Evolutionary conservation across 1,139 yeast genomes (phyloP).

Genomic region (Yamadazyma siamensis): DNA sequence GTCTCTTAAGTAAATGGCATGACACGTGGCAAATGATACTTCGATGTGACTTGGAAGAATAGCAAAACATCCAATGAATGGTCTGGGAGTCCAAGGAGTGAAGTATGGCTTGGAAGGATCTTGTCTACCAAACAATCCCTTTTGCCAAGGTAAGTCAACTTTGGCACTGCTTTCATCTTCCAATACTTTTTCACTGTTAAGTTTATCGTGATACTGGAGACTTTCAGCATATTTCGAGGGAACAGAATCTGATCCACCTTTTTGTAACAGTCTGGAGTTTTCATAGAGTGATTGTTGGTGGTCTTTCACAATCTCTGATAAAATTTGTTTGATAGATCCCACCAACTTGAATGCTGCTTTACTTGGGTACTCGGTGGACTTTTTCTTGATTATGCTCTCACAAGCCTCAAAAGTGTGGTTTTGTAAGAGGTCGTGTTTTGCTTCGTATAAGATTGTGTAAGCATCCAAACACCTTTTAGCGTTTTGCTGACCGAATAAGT

Average conservation of each 20-base stretch:
- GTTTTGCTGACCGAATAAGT: constrained; percentile 20
- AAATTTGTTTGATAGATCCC: constrained; percentile 49
- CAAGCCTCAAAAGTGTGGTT: constrained; percentile 15
- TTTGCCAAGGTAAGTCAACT: constrained; percentile 71
- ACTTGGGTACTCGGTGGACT: constrained; percentile 34
- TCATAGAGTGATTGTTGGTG: constrained; percentile 46
- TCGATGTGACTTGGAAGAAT: constrained; percentile 90
- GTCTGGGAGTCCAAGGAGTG: constrained; percentile 96
- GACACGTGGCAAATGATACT: constrained; percentile 85
- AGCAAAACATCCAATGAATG: constrained; percentile 89
- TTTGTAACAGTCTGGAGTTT: constrained; percentile 23
- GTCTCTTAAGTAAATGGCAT: constrained; percentile 91
- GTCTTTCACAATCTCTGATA: constrained; percentile 51
- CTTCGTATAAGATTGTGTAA: constrained; percentile 24
- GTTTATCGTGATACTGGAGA: constrained; percentile 44
- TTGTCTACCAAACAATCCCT: constrained; percentile 71
- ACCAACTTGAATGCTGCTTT: constrained; percentile 38
- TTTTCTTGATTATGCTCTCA: constrained; percentile 24
- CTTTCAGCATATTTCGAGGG: constrained; percentile 60
- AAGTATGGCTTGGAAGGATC: constrained; percentile 79
- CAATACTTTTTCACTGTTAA: constrained; percentile 50
- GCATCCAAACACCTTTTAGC: constrained; percentile 30
- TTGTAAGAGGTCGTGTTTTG: constrained; percentile 25
- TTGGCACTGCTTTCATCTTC: constrained; percentile 54
- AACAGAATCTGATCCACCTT: constrained; percentile 29